Evolutionary conservation across 139 green algal genomes (phyloP).

Genomic region (Dunaliella sp.): DNA sequence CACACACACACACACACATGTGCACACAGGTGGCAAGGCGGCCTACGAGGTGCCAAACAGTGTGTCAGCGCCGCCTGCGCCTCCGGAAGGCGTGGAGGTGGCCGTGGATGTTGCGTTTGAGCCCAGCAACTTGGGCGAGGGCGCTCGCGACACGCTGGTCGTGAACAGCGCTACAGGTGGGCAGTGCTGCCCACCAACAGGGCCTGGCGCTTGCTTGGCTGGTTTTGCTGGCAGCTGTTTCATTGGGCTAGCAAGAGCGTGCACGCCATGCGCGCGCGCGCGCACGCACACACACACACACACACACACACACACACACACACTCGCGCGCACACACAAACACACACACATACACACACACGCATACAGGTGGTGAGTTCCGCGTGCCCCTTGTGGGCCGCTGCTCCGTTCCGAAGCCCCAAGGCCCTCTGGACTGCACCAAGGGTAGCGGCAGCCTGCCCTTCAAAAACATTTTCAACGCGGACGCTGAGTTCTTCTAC

Average conservation of each 20-base stretch:
- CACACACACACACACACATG: background rate
- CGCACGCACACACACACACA: background rate
- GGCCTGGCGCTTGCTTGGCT: background rate
- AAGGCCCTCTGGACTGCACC: constrained; percentile 64
- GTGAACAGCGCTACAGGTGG: constrained; percentile 32
- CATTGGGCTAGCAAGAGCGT: background rate
- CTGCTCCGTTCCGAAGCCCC: constrained; percentile 70
- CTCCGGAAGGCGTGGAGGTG: constrained; percentile 40
- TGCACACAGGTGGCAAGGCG: constrained; percentile 44
- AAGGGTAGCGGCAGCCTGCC: constrained; percentile 50
- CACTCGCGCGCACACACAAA: background rate
- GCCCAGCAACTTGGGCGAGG: constrained; percentile 63
- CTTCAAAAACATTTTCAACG: constrained; percentile 77
- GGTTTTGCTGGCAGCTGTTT: background rate
- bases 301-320: background rate
- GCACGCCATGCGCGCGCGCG: background rate
- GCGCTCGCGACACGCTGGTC: constrained; percentile 58
- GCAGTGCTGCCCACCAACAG: background rate
- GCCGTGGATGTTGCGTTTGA: constrained; percentile 72
- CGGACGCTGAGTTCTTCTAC: constrained; percentile 64
- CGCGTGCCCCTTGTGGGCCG: constrained; percentile 64
- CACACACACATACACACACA: background rate
- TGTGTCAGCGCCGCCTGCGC: constrained; percentile 16
- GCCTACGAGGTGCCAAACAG: constrained; percentile 3
- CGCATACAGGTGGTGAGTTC: constrained; percentile 54